These are phyloP conservation scores for Megacollybia platyphylla DNA, from an alignment of 1,284 basidiomycete genomes.

Conservation along the genomic window DNA sequence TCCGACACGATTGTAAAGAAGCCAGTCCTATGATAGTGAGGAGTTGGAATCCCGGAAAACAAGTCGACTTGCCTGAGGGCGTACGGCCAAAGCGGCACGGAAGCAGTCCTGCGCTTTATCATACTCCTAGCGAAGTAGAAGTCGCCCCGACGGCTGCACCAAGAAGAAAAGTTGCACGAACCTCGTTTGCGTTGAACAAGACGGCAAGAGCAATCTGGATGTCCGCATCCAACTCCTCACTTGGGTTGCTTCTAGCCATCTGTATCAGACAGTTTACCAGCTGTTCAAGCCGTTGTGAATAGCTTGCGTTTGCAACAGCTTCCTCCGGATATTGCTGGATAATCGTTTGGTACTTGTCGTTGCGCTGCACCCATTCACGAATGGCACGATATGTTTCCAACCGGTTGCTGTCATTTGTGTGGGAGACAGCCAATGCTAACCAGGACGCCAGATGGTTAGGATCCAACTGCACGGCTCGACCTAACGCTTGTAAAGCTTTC, in stretches of 20 bases:
- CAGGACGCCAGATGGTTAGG: conserved; percentile 70
- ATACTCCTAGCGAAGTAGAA: conserved; percentile 55
- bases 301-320: conserved; percentile 14
- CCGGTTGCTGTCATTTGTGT: conserved; percentile 85
- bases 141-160: conserved; percentile 4
- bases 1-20: conserved; percentile 92
- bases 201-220: conserved; percentile 93
- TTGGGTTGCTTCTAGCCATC: conserved; percentile 46
- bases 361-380: conserved; percentile 66
- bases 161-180: conserved; percentile 14
- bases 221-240: conserved; percentile 74
- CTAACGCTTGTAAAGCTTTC: conserved; percentile 81
- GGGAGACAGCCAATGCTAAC: conserved; percentile 85
- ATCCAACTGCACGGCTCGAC: conserved; percentile 74
- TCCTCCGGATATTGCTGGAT: conserved; percentile 19
- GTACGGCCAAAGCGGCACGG: conserved; percentile 72
- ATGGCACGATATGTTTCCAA: conserved; percentile 69
- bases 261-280: conserved; percentile 53
- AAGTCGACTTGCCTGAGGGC: conserved; percentile 60
- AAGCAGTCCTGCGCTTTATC: conserved; percentile 93
- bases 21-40: conserved; percentile 61
- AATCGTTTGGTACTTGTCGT: conserved; percentile 38
- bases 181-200: conserved; percentile 85
- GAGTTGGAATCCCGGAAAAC: neutral
- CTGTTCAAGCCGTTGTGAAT: conserved; percentile 29